Evolutionary conservation across 2,329 filamentous ascomycete species (phyloP).

Genomic region (Aspergillus vadensis): DNA sequence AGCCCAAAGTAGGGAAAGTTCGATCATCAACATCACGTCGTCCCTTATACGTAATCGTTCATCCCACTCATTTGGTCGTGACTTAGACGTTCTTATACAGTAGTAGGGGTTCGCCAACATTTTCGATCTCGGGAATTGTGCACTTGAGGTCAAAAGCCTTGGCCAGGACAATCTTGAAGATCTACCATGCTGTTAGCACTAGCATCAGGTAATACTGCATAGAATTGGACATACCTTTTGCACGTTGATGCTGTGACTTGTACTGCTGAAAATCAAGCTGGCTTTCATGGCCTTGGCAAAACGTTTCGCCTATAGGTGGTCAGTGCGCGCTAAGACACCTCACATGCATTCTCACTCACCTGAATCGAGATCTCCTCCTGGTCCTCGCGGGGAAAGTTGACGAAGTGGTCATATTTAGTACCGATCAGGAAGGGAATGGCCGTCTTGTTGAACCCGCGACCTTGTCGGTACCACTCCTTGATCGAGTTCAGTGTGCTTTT

Average conservation of each 20-base stretch:
- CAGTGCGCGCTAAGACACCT: slow-evolving; percentile 17
- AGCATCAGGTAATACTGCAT: not conserved
- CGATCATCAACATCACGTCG: slow-evolving; percentile 39
- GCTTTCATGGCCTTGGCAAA: slow-evolving; percentile 99
- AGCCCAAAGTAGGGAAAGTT: slow-evolving; percentile 18
- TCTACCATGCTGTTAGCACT: slow-evolving; percentile 58
- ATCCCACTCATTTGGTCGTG: slow-evolving; percentile 15
- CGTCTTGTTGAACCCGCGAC: slow-evolving; percentile 98
- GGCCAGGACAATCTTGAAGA: slow-evolving; percentile 98
- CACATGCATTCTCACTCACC: slow-evolving; percentile 51
- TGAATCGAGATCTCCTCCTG: slow-evolving; percentile 98
- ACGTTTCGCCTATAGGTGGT: slow-evolving; percentile 69
- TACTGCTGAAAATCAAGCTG: slow-evolving; percentile 96
- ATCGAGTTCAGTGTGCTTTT: slow-evolving; percentile 99
- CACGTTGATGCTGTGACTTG: slow-evolving; percentile 98
- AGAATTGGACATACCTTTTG: slow-evolving; percentile 71
- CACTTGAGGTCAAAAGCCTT: slow-evolving; percentile 99
- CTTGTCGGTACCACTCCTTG: slow-evolving; percentile 99
- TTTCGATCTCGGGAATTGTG: slow-evolving; percentile 98
- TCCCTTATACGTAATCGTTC: slow-evolving; percentile 40
- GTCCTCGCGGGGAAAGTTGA: slow-evolving; percentile 95
- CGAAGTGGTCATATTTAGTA: slow-evolving; percentile 99
- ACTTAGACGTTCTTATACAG: slow-evolving; percentile 69
- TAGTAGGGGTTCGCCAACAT: slow-evolving; percentile 91
- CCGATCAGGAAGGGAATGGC: slow-evolving; percentile 97